A percentile compares a stretch with the other conserved stretches of the same genome.
Conservation (phyloP, 768 basidiomycete genomes). For the Coprinellus aureogranulatus region DNA sequence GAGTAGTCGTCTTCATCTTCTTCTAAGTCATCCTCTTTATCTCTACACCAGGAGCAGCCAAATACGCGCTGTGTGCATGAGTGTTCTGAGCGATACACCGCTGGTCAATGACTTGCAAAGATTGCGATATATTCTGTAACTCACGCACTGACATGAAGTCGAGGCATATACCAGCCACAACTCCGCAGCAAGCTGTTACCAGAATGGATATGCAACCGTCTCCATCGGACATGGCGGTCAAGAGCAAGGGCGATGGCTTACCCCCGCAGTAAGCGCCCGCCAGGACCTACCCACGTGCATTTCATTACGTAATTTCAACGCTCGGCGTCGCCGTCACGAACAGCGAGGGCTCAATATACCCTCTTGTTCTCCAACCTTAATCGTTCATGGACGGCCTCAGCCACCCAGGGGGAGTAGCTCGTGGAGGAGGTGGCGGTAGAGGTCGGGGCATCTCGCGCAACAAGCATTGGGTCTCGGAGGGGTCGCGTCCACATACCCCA, state of each 20-base stretch:
- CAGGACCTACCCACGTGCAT: too few relatives aligned
- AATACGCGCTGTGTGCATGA: conserved; percentile 32
- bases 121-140: conserved; percentile 4
- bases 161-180: conserved; percentile 35
- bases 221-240: conserved; percentile 24
- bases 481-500: conserved; percentile 33
- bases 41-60: conserved; percentile 18
- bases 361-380: too few relatives aligned
- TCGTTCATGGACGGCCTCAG: too few relatives aligned
- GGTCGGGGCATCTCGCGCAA: conserved; percentile 46
- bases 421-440: conserved; percentile 13
- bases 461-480: conserved; percentile 60
- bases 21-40: background rate
- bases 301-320: too few relatives aligned
- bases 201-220: conserved; percentile 24
- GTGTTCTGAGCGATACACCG: conserved; percentile 26
- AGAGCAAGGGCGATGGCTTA: too few relatives aligned
- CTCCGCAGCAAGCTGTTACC: conserved; percentile 30
- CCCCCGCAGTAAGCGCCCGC: too few relatives aligned
- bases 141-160: conserved; percentile 40
- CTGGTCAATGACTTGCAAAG: background rate
- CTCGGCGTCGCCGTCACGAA: too few relatives aligned
- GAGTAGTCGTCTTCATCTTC: background rate
- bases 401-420: conserved; percentile 7
- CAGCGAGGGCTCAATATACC: too few relatives aligned